Percentiles rank a stretch among this genome's conserved stretches.
Evolutionary conservation across 345 rosid species (phyloP).

Genomic region (Combretum micranthum): DNA sequence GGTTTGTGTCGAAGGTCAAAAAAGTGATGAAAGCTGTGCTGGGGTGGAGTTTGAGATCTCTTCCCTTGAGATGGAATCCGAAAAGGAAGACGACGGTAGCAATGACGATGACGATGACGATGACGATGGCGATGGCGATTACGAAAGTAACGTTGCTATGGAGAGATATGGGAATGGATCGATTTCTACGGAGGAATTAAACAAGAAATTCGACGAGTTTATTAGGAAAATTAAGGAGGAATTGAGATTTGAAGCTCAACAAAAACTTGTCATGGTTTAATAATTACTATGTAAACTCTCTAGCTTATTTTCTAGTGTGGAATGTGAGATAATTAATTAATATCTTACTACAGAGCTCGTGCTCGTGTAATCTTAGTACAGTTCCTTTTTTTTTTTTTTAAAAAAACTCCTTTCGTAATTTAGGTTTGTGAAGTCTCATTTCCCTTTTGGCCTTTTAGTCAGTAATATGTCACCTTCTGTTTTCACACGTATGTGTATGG

Average conservation of each 20-base stretch:
- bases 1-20: background rate
- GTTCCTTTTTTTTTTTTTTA: no score
- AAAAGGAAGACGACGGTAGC: background rate
- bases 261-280: constrained; percentile 50
- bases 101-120: background rate
- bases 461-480: no score
- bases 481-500: no score
- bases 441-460: no score
- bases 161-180: constrained; percentile 13
- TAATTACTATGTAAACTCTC: background rate
- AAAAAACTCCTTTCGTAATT: no score
- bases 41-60: no score
- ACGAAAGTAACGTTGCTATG: constrained; percentile 10
- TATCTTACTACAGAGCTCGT: no score
- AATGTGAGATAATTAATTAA: no score
- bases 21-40: no score
- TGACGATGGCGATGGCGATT: constrained; percentile 16
- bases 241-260: constrained; percentile 53
- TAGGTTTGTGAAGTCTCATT: no score
- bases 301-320: no score
- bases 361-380: background rate
- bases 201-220: constrained; percentile 84
- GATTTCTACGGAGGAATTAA: constrained; percentile 58
- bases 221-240: constrained; percentile 81
- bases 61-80: no score